These are phyloP conservation scores for Asclepias syriaca DNA, from an alignment of 257 asterid species.

Conservation along the genomic window DNA sequence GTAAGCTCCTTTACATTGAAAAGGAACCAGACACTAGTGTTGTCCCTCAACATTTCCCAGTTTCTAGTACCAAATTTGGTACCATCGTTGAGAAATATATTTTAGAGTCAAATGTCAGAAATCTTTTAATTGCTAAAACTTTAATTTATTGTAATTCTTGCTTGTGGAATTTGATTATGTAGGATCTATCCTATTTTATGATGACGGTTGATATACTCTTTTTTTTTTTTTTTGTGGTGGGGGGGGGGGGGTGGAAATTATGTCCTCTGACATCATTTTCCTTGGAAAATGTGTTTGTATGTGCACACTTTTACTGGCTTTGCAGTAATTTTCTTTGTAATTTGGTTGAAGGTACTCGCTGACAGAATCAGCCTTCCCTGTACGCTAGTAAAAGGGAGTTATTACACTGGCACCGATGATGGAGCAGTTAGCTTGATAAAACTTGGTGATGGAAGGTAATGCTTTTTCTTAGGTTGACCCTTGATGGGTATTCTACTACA, in stretches of 20 bases:
- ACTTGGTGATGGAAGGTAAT: constrained; percentile 88
- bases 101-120: not conserved
- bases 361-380: constrained; percentile 91
- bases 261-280: not conserved
- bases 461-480: not conserved
- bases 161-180: not conserved
- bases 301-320: not conserved
- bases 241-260: not conserved
- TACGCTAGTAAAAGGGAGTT: constrained; percentile 93
- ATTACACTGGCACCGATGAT: constrained; percentile 97
- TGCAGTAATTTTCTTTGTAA: constrained; percentile 18
- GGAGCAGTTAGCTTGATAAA: constrained; percentile 95
- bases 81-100: not conserved
- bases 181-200: not conserved
- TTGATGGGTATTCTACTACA: not conserved
- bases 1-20: not conserved
- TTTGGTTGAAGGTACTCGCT: constrained; percentile 81
- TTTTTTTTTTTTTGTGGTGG: too few species aligned
- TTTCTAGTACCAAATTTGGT: not conserved
- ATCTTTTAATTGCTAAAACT: not conserved
- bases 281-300: not conserved
- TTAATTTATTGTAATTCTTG: not conserved
- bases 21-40: not conserved
- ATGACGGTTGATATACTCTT: not conserved
- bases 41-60: not conserved